Evolutionary conservation across 768 basidiomycete genomes (phyloP), one percentile per base, ranked within the genome.

Genomic region (Hydnum rufescens): DNA sequence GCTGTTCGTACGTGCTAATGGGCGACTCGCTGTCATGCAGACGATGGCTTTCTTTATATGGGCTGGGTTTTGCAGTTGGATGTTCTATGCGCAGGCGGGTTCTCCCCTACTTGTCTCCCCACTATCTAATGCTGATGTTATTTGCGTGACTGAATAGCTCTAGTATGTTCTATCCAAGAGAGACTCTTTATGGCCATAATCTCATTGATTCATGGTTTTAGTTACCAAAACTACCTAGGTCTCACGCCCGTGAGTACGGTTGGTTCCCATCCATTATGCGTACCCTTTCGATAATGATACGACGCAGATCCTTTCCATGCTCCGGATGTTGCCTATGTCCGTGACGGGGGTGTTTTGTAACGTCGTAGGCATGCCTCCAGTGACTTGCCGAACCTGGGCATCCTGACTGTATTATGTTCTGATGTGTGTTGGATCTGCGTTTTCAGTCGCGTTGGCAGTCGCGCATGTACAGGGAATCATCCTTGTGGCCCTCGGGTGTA

Each of bases 241-340:
- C 69, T 77, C 3, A 68, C 64, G 0, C 77, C 82, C 0, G 64
- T 87, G 32, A 54, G 53, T 19, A 19, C 42, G 6, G 6, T 49
- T 23, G 51, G 16, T 13, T 32, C 18, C 49, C 28, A 28, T 13
- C 49, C 44, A 8, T 47, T 6, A 16, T 47, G 8, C 6, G 16
- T 8, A 8, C 8, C 26, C 6, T 32, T 18, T 32, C 6, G 8
- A 18, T 34, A 29, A 6, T 29, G 25, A 50, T 18, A 50, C 31
- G 25, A 30, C 13, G 26, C 26, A 50, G 49, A 28, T 50, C 16
- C 64, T 67, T 8, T 74, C 79, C 0, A 80, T 82, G 62, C 55
- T 81, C 22, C 74, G 81, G 2, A 64, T 86, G 49, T 54, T 85
- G 1, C 84, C 84, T 0, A 82, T 82, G 79, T 73, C 74, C 29